A percentile compares a stretch with the other conserved stretches of the same genome.
Evolutionary conservation across 345 rosid genomes (phyloP).

Genomic region (Xanthoceras sorbifolium): DNA sequence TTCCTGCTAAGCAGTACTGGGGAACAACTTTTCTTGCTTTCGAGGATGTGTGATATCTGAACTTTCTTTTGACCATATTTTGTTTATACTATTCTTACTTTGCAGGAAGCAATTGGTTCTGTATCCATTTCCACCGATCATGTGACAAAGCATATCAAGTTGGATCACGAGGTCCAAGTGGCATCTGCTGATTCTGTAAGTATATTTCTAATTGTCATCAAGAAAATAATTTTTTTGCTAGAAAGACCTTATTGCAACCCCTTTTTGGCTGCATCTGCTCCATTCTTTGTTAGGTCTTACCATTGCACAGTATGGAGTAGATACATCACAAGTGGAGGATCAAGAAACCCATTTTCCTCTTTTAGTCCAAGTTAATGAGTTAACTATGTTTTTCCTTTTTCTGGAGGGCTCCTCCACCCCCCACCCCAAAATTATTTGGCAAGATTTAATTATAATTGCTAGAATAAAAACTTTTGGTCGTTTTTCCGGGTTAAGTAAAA

Average conservation of each 20-base stretch:
- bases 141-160: slow-evolving; percentile 36
- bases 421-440: not conserved
- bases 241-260: slow-evolving; percentile 3
- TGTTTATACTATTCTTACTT: slow-evolving; percentile 17
- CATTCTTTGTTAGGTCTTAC: not conserved
- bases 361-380: not conserved
- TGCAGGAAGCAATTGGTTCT: slow-evolving; percentile 43
- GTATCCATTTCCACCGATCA: slow-evolving; percentile 27
- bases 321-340: not conserved
- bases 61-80: not conserved
- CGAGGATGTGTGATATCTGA: not conserved
- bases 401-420: slow-evolving; percentile 1
- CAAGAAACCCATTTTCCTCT: not conserved
- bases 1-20: not conserved
- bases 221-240: not conserved
- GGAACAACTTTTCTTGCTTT: not conserved
- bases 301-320: not conserved
- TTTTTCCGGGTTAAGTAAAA: not conserved
- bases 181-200: slow-evolving; percentile 35
- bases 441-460: not conserved
- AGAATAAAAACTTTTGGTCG: not conserved
- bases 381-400: not conserved
- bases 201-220: slow-evolving; percentile 12
- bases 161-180: slow-evolving; percentile 31
- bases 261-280: slow-evolving; percentile 13